phyloP scores from a whole-genome alignment of 2,329 filamentous ascomycete species.

The Gyromitra esculenta region DNA sequence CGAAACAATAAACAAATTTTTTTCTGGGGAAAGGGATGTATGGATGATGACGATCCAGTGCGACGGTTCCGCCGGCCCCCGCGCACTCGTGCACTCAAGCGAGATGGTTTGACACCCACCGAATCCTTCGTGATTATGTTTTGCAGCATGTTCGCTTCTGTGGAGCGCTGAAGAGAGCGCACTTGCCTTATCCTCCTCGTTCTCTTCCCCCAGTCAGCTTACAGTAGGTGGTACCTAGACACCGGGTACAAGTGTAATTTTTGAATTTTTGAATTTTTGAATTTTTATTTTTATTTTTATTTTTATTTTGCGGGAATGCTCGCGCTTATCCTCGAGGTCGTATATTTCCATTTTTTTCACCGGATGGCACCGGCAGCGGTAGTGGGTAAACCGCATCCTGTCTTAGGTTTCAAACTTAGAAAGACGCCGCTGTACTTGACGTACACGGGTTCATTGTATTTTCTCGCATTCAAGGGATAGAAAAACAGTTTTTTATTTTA shows the following conservation, averaged over 20 bases:
- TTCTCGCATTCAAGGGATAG: slow-evolving; percentile 24
- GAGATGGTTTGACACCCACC: slow-evolving; percentile 29
- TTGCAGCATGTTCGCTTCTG: slow-evolving; percentile 20
- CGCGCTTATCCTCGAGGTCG: slow-evolving; percentile 7
- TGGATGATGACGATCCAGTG: slow-evolving; percentile 18
- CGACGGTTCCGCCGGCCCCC: slow-evolving; percentile 21
- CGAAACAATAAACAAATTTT: slow-evolving; percentile 25
- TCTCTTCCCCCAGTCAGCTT: slow-evolving; percentile 9
- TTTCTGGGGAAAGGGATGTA: slow-evolving; percentile 19
- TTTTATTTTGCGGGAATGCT: neutral
- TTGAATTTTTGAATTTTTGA: neutral
- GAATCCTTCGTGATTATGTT: slow-evolving; percentile 8
- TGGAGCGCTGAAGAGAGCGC: slow-evolving; percentile 15
- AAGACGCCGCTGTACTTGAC: slow-evolving; percentile 19
- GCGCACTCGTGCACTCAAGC: slow-evolving; percentile 16
- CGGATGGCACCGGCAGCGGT: slow-evolving; percentile 11
- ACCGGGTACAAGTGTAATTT: slow-evolving; percentile 1
- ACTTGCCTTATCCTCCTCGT: slow-evolving; percentile 11
- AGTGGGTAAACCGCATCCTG: neutral
- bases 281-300: slow-evolving; percentile 3
- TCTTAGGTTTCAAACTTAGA: slow-evolving; percentile 13
- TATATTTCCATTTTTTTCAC: slow-evolving; percentile 19
- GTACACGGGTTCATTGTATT: neutral
- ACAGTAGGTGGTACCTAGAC: slow-evolving; percentile 19
- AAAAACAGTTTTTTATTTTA: slow-evolving; percentile 10